Evolutionary conservation across 371 early-diverging fungal genomes (phyloP), one percentile per base, ranked within the genome.

Genomic region (Mucor indicus): DNA sequence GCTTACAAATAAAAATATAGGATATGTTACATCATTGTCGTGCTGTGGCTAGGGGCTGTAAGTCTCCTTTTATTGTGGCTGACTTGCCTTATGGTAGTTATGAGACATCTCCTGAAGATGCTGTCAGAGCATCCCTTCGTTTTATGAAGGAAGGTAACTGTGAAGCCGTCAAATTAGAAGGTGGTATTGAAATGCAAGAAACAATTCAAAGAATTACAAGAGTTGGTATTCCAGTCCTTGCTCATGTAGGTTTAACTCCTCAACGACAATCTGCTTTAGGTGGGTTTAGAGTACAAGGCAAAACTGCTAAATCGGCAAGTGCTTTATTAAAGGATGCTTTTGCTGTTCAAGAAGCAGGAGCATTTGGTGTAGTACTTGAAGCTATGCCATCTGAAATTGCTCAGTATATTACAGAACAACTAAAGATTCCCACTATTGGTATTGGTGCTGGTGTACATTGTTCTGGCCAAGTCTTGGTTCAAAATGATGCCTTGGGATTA

Each of bases 161-260:
- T n/a, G 97, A 96, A 71, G 93, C 93, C 4, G 91, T 98, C 25
- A 98, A 98, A 68, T 67, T 98, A 38, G 98, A 98, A 67, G 96
- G 94, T 11, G 98, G 96, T 13, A 60, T 65, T 11, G 93, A 93
- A 48, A 87, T 93, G 79, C 83, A 83, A 0, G 75, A 80, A 12
- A 88, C 89, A 3, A 78, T 93, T 32, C 64, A 69, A 25, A 72
- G 80, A 13, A 86, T 96, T 31, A 89, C 87, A 1, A 53, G 74
- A 19, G 85, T 89, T 1, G 96, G 98, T 17, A 83, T 96, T 15
- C 95, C 97, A 1, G 95, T 96, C 2, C 58, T 96, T 23, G 98
- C 89, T 0, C 96, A 96, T 50, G 83, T 98, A 40, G 97, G 98
- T 0, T 64, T 98, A 47, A 96, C 95, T 5, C 98, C 98, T 22